phyloP scores from a whole-genome alignment of 805 yeast species.

The Yarrowia bubula region DNA sequence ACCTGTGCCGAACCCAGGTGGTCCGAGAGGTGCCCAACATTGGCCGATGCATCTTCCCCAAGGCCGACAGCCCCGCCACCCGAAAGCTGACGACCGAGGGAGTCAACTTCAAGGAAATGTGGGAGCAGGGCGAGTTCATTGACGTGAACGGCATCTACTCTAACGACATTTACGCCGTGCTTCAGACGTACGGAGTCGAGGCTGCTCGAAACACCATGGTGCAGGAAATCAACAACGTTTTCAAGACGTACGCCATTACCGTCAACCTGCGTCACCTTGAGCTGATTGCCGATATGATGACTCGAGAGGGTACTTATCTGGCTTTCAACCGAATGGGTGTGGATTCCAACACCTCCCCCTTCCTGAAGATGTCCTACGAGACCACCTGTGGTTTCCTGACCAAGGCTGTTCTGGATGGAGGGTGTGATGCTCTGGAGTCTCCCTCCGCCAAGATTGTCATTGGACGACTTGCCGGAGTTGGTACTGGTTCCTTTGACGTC shows the following conservation, averaged over 20 bases:
- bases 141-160: slow-evolving; percentile 87
- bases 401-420: slow-evolving; percentile 91
- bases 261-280: slow-evolving; percentile 94
- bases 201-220: slow-evolving; percentile 98
- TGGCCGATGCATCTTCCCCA: slow-evolving; percentile 89
- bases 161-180: slow-evolving; percentile 88
- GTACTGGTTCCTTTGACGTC: slow-evolving; percentile 94
- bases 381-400: slow-evolving; percentile 97
- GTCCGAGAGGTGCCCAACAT: slow-evolving; percentile 89
- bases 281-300: slow-evolving; percentile 97
- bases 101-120: slow-evolving; percentile 95
- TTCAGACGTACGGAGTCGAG: slow-evolving; percentile 94
- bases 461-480: slow-evolving; percentile 87
- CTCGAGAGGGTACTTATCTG: slow-evolving; percentile 94
- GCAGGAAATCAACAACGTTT: slow-evolving; percentile 91
- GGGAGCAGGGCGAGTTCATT: slow-evolving; percentile 94
- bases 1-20: slow-evolving; percentile 81
- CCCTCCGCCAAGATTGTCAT: slow-evolving; percentile 93
- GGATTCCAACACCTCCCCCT: slow-evolving; percentile 90
- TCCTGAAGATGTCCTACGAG: slow-evolving; percentile 98
- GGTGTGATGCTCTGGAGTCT: slow-evolving; percentile 78
- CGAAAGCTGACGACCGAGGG: slow-evolving; percentile 93
- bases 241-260: slow-evolving; percentile 91
- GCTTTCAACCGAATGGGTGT: slow-evolving; percentile 99
- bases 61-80: slow-evolving; percentile 53